Base-by-base conservation (phyloP, 1,284 basidiomycete genomes). In the Flammula alnicola region DNA sequence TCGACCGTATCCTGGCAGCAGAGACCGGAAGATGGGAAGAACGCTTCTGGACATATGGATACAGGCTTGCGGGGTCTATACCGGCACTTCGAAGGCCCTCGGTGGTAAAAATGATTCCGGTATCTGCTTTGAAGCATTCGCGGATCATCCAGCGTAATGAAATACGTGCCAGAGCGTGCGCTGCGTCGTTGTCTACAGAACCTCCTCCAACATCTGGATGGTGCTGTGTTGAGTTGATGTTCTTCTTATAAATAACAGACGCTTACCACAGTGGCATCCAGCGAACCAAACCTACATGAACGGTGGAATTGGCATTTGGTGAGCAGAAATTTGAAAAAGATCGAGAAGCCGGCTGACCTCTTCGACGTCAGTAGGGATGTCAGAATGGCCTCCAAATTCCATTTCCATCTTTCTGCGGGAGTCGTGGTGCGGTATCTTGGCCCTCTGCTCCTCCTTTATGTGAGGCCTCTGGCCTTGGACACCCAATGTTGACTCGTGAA, bases 141-240 rank as follows among this genome's bases (percentile, higher is more conserved):
- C 79, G 76, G 31, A 88, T 70, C 85, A 88, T 88, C 85, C 85
- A 88, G 17, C 76, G 78, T n/a, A 88, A 70, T 2, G 85, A 63
- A 47, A 86, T 81, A 38, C 83, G 71, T 0, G 81, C 70, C 4
- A 88, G 74, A 22, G 70, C 71, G 43, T 76, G 64, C 12, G 65
- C 46, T 2, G 69, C 67, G 26, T 64, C 65, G 54, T 86, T 76
- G 3, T 55, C 48, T 2, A 79, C 79, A 3, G 71, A 66, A 27
- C 86, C 83, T 14, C 86, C 86, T 5, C 86, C 86, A 37, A 88
- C 69, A 54, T 88, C 86, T 86, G 37, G 9, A 19, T n/a, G n/a
- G n/a, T n/a, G n/a, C n/a, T n/a, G n/a, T n/a, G n/a, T n/a, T n/a
- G n/a, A n/a, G n/a, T n/a, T n/a, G n/a, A n/a, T n/a, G n/a, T n/a